phyloP scores from a whole-genome alignment of 108 stramenopile species.

The Nitzschia palea region DNA sequence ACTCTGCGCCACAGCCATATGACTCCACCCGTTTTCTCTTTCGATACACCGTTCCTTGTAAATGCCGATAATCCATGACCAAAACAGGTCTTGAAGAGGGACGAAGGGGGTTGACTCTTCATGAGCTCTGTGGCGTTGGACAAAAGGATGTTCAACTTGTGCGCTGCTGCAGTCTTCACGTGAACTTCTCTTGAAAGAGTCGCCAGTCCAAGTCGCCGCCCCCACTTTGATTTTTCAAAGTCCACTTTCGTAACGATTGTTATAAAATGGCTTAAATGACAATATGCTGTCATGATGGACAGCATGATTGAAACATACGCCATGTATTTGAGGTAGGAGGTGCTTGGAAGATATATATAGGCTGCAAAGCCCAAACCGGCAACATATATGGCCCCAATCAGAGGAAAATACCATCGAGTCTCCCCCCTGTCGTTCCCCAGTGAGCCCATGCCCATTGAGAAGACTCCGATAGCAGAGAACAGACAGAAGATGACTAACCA shows the following conservation, averaged over 20 bases:
- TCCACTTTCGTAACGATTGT: not conserved
- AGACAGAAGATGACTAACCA: not conserved
- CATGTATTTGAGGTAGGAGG: too few relatives aligned
- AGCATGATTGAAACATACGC: too few relatives aligned
- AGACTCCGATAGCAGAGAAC: not conserved
- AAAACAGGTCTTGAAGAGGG: constrained; percentile 16
- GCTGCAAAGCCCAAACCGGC: too few relatives aligned
- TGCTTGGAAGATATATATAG: too few relatives aligned
- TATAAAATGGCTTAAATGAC: not conserved
- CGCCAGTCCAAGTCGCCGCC: not conserved
- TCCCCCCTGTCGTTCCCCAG: not conserved
- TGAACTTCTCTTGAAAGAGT: not conserved
- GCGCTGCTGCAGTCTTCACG: not conserved
- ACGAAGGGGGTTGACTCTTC: not conserved
- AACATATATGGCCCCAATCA: too few relatives aligned
- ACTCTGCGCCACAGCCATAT: constrained; percentile 39
- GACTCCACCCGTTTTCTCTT: constrained; percentile 36
- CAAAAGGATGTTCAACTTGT: not conserved
- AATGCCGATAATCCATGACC: constrained; percentile 32
- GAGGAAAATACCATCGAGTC: not conserved
- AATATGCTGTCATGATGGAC: not conserved
- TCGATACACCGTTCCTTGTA: constrained; percentile 16
- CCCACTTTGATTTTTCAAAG: not conserved
- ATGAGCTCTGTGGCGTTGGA: constrained; percentile 23
- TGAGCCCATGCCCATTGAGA: not conserved